Base-by-base conservation (phyloP, 2,329 filamentous ascomycete species). In the Thielaviopsis punctulata region DNA sequence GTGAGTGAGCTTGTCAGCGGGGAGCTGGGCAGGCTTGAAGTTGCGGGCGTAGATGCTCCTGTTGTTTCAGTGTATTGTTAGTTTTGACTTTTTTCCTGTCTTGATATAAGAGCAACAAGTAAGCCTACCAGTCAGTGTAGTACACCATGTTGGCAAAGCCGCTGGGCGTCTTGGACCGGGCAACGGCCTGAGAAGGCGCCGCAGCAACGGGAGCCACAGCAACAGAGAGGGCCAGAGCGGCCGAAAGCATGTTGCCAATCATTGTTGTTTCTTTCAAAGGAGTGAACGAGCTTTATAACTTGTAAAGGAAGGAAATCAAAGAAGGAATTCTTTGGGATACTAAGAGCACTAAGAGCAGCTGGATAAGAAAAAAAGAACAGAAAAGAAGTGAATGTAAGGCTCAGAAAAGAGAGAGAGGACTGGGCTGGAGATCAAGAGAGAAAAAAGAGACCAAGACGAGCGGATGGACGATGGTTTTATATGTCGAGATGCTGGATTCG, bases 1-100 rank as follows among this genome's bases (percentile, higher is more conserved):
- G 59, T 92, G 85, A 0, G 83, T 90, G 49, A 94, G 68, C 56
- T 86, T 71, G 2, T 77, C 71, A 2, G 72, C 77, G 0, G 82
- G 82, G 8, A 94, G 72, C 58, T 86, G 72, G 49, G 82, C 73
- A 0, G 85, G 82, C 52, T 84, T 75, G 62, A 83, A 86, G 58
- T 84, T 77, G 49, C 86, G 76, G 22, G 69, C 83, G 61, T 93
- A 92, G 52, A 88, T 85, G 43, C 77, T 82, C 83, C 73, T 55
- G 15, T 75, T 24, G 30, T 4, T 36, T 4, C n/a, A n/a, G n/a
- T n/a, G n/a, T n/a, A n/a, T n/a, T n/a, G n/a, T n/a, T n/a, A n/a
- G n/a, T n/a, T n/a, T n/a, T n/a, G n/a, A n/a, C n/a, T n/a, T n/a
- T n/a, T n/a, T n/a, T n/a, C n/a, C n/a, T n/a, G n/a, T n/a, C n/a